Evolutionary conservation across 225 moss, liverwort and hornwort genomes (phyloP).

Genomic region (Ulota crispa): DNA sequence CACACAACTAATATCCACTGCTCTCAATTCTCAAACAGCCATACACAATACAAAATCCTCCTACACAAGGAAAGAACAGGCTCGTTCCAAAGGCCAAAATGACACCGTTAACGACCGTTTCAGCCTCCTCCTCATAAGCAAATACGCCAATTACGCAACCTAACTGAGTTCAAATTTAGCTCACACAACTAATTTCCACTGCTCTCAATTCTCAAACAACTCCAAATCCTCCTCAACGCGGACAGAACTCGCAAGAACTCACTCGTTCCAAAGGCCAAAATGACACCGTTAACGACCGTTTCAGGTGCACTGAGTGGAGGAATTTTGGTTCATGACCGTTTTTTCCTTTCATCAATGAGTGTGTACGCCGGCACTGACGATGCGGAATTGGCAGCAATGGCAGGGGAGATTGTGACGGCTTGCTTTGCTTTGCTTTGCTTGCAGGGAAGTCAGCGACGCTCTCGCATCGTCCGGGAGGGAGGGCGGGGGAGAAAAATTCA

Average conservation of each 20-base stretch:
- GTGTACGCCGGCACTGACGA: not conserved
- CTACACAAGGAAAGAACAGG: not conserved
- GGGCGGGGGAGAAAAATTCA: not conserved
- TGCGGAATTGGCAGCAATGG: not conserved
- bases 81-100: not conserved
- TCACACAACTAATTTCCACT: not conserved
- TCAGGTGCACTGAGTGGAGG: not conserved
- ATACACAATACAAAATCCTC: not conserved
- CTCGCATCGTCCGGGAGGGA: no score
- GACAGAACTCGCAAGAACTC: no score
- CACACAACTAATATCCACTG: not conserved
- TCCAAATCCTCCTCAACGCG: no score
- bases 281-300: slow-evolving; percentile 30
- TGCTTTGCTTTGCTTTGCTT: not conserved
- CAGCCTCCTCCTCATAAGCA: no score
- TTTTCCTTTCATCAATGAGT: slow-evolving; percentile 13
- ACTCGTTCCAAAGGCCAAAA: no score
- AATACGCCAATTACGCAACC: not conserved
- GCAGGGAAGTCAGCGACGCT: not conserved
- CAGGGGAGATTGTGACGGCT: not conserved
- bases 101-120: slow-evolving; percentile 3
- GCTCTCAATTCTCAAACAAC: no score
- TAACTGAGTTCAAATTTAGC: not conserved
- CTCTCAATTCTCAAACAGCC: not conserved
- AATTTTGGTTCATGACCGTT: slow-evolving; percentile 25